Base-by-base conservation (phyloP, 169 alveolate species). In the Plasmodium gonderi region DNA sequence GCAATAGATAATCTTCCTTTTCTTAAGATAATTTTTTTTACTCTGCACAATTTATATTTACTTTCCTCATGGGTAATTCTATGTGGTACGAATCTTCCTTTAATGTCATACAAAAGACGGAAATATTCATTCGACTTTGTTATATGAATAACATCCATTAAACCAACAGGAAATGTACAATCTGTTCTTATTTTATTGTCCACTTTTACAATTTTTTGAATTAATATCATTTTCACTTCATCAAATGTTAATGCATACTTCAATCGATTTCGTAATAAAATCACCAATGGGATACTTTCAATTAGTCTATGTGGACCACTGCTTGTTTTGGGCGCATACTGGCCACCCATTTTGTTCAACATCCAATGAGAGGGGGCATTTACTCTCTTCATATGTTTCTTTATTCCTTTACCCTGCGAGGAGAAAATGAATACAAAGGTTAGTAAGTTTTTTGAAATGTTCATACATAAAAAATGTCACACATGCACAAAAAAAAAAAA, bases 281-380 rank as follows among this genome's bases (percentile, higher is more conserved):
- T 95, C 67, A 98, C 95, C 80, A 99, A 96, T 20, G 99, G 99
- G 79, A 98, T 94, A 95, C 99, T 98, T 96, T 98, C 99, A 44
- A 99, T 96, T 79, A 97, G 96, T 96, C 98, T 99, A 97, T 99
- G 99, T 14, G 99, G 99, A 40, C 99, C 97, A 74, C 97, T 96
- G 12, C 98, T 96, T 1, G 98, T 97, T 95, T 96, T 96, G 90
- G 98, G 98, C 14, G 98, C 98, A 93, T 97, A 98, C 77, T 96
- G 97, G 64, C 99, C 99, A 20, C 99, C 98, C 96, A 99, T 94
- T 96, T 99, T 99, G 96, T 97, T 98, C 91, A 99, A 97, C 99
- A 98, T 97, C 99, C 99, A 99, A 95, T 98, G 99, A 44, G 98
- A 96, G 31, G 99, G 99, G 93, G 99, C 99, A 91, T 97, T 97